phyloP scores from a whole-genome alignment of 495 filamentous ascomycete species.

The Symbiotaphrina buchneri region DNA sequence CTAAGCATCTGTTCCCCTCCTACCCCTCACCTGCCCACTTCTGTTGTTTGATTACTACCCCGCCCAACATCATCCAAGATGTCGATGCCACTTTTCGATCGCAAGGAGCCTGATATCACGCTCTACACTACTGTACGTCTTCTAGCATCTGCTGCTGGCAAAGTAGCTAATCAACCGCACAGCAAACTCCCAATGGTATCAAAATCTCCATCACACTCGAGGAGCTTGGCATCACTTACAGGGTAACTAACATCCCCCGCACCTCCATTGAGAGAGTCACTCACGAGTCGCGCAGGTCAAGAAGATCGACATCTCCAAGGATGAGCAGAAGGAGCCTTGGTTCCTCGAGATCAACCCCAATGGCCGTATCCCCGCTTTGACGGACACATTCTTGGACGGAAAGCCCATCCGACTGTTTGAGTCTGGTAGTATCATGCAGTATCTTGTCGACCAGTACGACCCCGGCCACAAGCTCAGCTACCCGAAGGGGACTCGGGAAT shows the following conservation, averaged over 20 bases:
- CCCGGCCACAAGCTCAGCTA: constrained; percentile 70
- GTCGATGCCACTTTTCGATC: no score
- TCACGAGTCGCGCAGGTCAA: constrained; percentile 38
- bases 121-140: constrained; percentile 18
- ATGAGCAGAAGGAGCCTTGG: constrained; percentile 64
- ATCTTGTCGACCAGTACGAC: constrained; percentile 65
- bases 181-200: constrained; percentile 48
- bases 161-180: no score
- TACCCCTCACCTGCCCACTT: no score
- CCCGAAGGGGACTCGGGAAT: constrained; percentile 49
- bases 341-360: constrained; percentile 89
- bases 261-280: constrained; percentile 10
- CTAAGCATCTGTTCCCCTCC: no score
- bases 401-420: constrained; percentile 57
- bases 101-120: constrained; percentile 14
- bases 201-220: constrained; percentile 72
- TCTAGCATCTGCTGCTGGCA: no score
- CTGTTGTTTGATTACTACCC: no score
- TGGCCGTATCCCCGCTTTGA: constrained; percentile 82
- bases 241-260: neutral
- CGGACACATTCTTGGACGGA: constrained; percentile 31
- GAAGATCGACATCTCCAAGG: constrained; percentile 46
- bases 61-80: no score
- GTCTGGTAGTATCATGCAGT: constrained; percentile 68
- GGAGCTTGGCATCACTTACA: constrained; percentile 47